Evolutionary conservation across 1,284 basidiomycete species (phyloP), one percentile per base, ranked within the genome.

Genomic region (Salmacisia buchloeana): DNA sequence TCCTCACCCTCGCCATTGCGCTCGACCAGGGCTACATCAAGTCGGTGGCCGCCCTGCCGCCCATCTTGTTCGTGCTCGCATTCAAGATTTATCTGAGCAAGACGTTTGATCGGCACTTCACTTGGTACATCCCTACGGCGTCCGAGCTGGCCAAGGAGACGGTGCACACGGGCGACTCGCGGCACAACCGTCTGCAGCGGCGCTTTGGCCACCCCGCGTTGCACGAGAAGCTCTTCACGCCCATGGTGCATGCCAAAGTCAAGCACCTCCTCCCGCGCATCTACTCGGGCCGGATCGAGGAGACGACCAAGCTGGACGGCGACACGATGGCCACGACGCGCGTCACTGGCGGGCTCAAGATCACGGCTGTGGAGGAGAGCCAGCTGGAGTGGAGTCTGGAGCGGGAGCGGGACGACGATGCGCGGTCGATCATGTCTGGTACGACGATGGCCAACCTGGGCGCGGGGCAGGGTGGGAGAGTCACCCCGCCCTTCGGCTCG

Each of bases 171-270:
- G 69, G 72, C 25, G 75, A 77, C 60, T 67, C 69, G 6, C 68
- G 73, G 23, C 69, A 74, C 63, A 66, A 77, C 59, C 72, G 71
- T 34, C 64, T 79, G 27, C 71, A 72, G 63, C 69, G 75, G 10
- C 75, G 77, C 31, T 79, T 79, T 62, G 77, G 77, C n/a, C 75
- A 79, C 43, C 76, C 76, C 0, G 69, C 71, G 43, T 62, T 79
- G 3, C 71, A 76, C 62, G 69, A 76, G 35, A 70, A 70, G 54
- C 69, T 79, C 18, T 75, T 69, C 33, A 72, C 68, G 0, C 77
- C 77, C 34, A 74, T 79, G 68, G 75, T 79, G 29, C 69, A 75
- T 62, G 71, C 74, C 58, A 68, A 70, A 46, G 68, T 75, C 63
- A 71, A 74, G 62, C 69, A 74, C 29, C 60, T 74, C 3, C 60